Conservation (phyloP, 192 early-diverging fungal species). For the Backusella mclennaniae region DNA sequence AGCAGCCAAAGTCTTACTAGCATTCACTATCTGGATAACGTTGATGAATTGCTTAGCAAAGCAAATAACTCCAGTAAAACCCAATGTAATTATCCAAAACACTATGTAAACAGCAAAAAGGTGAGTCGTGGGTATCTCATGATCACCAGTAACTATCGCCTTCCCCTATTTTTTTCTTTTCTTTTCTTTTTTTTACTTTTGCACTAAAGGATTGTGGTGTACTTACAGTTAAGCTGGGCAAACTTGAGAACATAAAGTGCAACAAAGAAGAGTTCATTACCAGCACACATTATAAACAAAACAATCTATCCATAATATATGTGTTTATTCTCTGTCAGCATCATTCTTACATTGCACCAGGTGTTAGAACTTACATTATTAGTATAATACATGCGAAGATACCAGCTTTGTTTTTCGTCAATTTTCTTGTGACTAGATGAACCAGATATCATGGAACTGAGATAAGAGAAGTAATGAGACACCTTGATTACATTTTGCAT, state of each 20-base stretch:
- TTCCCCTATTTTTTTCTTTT: no score
- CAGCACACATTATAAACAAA: conserved; percentile 89
- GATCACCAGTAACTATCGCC: not conserved
- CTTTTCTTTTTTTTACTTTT: no score
- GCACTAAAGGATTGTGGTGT: not conserved
- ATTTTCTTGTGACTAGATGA: conserved; percentile 90
- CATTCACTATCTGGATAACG: conserved; percentile 89
- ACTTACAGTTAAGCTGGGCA: conserved; percentile 30
- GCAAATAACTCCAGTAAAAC: conserved; percentile 71
- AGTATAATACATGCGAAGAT: conserved; percentile 90
- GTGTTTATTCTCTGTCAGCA: not conserved
- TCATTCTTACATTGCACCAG: not conserved
- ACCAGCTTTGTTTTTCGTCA: conserved; percentile 65
- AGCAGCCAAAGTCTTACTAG: conserved; percentile 72
- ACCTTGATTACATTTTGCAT: not conserved
- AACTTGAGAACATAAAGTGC: conserved; percentile 69
- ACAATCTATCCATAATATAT: conserved; percentile 52
- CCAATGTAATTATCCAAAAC: conserved; percentile 23
- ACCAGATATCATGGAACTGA: conserved; percentile 79
- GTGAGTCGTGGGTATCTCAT: not conserved
- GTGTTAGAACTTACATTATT: conserved; percentile 60
- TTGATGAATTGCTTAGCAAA: conserved; percentile 91
- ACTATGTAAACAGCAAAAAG: conserved; percentile 8
- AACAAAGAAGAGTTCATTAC: conserved; percentile 92
- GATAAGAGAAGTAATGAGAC: not conserved